A percentile compares a stretch with the other conserved stretches of the same genome.
Conservation (phyloP, 805 yeast species). For the Metschnikowia similis region DNA sequence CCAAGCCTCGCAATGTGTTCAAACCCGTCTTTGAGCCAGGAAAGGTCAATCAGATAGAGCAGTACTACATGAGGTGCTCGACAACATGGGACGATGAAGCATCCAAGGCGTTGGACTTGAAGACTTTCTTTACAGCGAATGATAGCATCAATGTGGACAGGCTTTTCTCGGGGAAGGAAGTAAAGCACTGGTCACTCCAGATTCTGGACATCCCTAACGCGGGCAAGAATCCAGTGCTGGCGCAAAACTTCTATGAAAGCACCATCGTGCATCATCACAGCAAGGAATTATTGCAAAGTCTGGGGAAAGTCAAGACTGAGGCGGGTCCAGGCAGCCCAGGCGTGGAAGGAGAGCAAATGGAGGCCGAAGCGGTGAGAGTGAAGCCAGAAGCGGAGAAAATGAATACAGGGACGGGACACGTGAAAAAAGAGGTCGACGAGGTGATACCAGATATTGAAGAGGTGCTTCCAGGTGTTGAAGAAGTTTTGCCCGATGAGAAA, state of each 20-base stretch:
- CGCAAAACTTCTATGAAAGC: conserved; percentile 61
- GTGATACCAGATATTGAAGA: background rate
- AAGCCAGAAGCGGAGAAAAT: background rate
- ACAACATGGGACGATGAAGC: conserved; percentile 42
- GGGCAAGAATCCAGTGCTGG: conserved; percentile 59
- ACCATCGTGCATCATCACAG: conserved; percentile 50
- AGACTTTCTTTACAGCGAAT: conserved; percentile 17
- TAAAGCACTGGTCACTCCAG: conserved; percentile 56
- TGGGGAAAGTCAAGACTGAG: background rate
- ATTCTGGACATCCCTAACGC: conserved; percentile 73
- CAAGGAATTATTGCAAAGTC: conserved; percentile 6
- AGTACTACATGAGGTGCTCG: conserved; percentile 47
- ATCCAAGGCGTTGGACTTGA: conserved; percentile 20
- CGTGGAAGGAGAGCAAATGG: background rate
- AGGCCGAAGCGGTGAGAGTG: background rate
- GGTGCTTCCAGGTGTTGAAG: background rate
- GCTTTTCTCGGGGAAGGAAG: conserved; percentile 24
- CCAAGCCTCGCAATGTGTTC: conserved; percentile 49
- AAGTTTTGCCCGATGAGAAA: background rate
- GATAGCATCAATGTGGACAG: conserved; percentile 24
- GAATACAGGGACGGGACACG: background rate
- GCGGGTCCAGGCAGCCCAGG: no score
- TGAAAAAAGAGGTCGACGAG: background rate
- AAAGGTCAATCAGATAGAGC: conserved; percentile 54
- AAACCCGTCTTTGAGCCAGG: conserved; percentile 53